phyloP scores from a whole-genome alignment of 2,329 filamentous ascomycete species.

The Phoma sp. region DNA sequence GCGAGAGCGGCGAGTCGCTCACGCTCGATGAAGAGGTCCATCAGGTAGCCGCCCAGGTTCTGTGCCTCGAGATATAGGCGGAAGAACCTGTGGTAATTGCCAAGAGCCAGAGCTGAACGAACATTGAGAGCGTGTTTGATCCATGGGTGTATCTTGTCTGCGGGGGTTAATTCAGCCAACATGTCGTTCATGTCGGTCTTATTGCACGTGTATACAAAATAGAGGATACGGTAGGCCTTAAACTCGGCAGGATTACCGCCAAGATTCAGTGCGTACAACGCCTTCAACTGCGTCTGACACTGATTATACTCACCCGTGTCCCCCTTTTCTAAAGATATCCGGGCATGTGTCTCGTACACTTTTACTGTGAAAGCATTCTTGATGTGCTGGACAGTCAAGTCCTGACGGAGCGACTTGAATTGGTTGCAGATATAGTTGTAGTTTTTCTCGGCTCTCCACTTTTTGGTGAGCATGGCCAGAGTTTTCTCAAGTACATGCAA shows the following conservation, averaged over 20 bases:
- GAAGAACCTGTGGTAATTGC: slow-evolving; percentile 98
- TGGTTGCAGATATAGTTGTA: slow-evolving; percentile 99
- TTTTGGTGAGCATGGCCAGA: slow-evolving; percentile 86
- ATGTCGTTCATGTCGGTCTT: slow-evolving; percentile 97
- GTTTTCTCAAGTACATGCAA: slow-evolving; percentile 80
- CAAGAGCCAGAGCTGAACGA: slow-evolving; percentile 86
- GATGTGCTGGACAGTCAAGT: slow-evolving; percentile 96
- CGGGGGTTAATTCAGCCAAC: slow-evolving; percentile 96
- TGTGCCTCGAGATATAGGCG: slow-evolving; percentile 91
- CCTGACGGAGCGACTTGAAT: slow-evolving; percentile 97
- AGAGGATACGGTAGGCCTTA: slow-evolving; percentile 98
- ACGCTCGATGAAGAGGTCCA: slow-evolving; percentile 98
- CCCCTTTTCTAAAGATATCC: slow-evolving; percentile 96
- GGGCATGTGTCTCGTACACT: slow-evolving; percentile 96
- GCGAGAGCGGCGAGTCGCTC: slow-evolving; percentile 90
- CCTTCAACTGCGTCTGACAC: slow-evolving; percentile 96
- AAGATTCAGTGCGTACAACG: slow-evolving; percentile 83
- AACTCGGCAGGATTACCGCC: slow-evolving; percentile 94
- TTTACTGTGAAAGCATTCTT: slow-evolving; percentile 95
- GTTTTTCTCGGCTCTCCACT: slow-evolving; percentile 92
- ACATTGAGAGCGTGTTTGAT: slow-evolving; percentile 86
- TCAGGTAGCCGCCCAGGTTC: slow-evolving; percentile 96
- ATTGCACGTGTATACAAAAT: slow-evolving; percentile 99
- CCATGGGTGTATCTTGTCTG: slow-evolving; percentile 91
- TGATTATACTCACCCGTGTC: slow-evolving; percentile 99